Base-by-base conservation (phyloP, 345 rosid species). In the Salix exigua region DNA sequence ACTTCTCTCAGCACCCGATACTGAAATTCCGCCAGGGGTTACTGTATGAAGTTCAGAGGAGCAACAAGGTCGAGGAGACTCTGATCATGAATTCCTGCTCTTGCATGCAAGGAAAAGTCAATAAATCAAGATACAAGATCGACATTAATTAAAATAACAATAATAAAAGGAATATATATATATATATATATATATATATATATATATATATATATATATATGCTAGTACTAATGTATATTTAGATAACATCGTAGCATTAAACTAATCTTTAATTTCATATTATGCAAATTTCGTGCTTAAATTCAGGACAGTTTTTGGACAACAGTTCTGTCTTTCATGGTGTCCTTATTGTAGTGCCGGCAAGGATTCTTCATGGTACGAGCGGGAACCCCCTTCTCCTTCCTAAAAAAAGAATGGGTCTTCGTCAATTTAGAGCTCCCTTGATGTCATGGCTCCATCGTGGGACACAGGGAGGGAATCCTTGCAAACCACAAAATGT, bases 381-480 rank as follows among this genome's bases (percentile, higher is more conserved):
- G 42, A 23, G 73, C 11, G 67, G 84, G 75, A 26, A 30, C 31
- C 69, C 79, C 79, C 68, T 33, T 18, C 61, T 61, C 62, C 60
- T 18, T 38, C 61, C 28, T 9, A 66, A 68, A 30, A 60, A 46
- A 40, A 61, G 25, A n/a, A 25, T 1, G 30, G 58, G 53, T 19
- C 19, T 2, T 2, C 17, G 44, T 74, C 68, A 51, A 4, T 26
- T 53, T 63, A 51, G 73, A 68, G 37, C 44, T 60, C 37, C 77
- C 66, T 61, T 70, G 66, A 62, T 60, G 79, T 71, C 73, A 75
- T 2, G 46, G 12, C 44, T 50, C 61, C 50, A 6, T 18, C 74
- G 35, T 74, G 79, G 83, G 81, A 2, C 83, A 74, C 7, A 53
- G 75, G 81, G 79, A 84, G 75, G 81, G 79, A 84, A 75, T 84